Conservation (phyloP, 2,329 filamentous ascomycete genomes). For the Penicillium sp. region DNA sequence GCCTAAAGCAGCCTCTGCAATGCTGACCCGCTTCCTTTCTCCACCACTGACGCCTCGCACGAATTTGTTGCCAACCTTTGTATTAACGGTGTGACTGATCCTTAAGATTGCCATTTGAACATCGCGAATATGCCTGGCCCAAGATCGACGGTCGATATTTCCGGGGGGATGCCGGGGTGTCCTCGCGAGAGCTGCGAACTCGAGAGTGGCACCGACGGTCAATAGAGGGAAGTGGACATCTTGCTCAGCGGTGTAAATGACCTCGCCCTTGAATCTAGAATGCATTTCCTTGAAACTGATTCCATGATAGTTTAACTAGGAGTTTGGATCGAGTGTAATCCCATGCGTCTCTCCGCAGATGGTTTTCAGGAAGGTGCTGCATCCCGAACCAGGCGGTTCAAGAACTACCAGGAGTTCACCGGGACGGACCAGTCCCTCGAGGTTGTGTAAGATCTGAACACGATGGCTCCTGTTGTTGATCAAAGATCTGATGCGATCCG, state of each 20-base stretch:
- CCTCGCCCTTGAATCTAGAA: conserved; percentile 73
- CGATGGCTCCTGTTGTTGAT: too few species aligned
- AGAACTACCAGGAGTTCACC: too few species aligned
- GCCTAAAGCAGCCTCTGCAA: neutral
- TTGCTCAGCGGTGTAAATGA: conserved; percentile 79
- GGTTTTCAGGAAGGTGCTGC: neutral
- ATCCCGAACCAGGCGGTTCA: too few species aligned
- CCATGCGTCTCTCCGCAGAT: neutral
- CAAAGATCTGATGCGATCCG: too few species aligned
- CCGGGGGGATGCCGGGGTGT: conserved; percentile 19
- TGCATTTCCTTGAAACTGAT: conserved; percentile 66
- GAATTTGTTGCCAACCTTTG: neutral
- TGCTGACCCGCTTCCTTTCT: neutral
- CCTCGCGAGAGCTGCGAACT: conserved; percentile 51
- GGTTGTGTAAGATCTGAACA: too few species aligned
- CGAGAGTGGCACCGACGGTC: conserved; percentile 73
- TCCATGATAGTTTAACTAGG: conserved; percentile 8
- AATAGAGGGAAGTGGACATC: conserved; percentile 78
- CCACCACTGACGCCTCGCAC: neutral
- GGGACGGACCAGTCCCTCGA: too few species aligned
- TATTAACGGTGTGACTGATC: neutral
- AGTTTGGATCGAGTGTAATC: neutral
- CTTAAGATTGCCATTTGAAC: neutral
- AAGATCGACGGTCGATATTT: neutral
- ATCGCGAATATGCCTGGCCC: neutral